These are phyloP conservation scores for Marchantia paleacea DNA, from an alignment of 225 moss, liverwort and hornwort species.

Conservation along the genomic window DNA sequence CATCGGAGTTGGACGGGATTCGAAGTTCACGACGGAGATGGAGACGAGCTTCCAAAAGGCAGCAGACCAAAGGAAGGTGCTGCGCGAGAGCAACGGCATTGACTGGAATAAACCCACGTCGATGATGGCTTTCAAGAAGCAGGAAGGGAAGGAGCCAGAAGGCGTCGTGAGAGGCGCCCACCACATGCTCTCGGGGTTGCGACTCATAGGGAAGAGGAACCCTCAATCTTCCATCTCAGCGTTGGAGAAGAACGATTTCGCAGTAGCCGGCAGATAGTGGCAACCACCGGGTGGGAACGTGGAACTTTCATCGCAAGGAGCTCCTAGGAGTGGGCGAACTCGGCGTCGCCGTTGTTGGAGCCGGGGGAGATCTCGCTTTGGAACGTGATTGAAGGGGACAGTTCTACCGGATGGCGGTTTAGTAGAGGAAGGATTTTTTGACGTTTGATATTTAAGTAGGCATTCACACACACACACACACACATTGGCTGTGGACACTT, in stretches of 20 bases:
- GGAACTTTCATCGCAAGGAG: slow-evolving; percentile 28
- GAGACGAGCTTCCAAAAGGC: slow-evolving; percentile 50
- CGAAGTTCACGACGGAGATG: slow-evolving; percentile 64
- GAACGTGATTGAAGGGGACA: neutral
- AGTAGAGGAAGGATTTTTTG: neutral
- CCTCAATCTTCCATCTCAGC: neutral
- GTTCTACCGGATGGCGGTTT: neutral
- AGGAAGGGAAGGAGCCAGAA: slow-evolving; percentile 36
- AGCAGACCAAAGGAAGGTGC: slow-evolving; percentile 40
- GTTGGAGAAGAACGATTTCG: slow-evolving; percentile 28
- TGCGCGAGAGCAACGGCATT: slow-evolving; percentile 17
- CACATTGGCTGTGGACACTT: slow-evolving; percentile 4
- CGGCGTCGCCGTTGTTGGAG: slow-evolving; percentile 18
- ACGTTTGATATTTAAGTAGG: neutral
- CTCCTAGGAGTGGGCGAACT: slow-evolving; percentile 28
- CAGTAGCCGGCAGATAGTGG: slow-evolving; percentile 52
- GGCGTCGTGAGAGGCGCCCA: slow-evolving; percentile 61
- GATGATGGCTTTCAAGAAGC: slow-evolving; percentile 8
- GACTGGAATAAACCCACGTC: slow-evolving; percentile 7
- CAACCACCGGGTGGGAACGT: slow-evolving; percentile 60
- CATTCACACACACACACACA: neutral
- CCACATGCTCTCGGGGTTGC: slow-evolving; percentile 45
- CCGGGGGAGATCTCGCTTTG: slow-evolving; percentile 16
- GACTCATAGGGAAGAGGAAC: slow-evolving; percentile 7
- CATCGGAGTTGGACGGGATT: slow-evolving; percentile 56